Conservation (phyloP, 331 rosid species). For the Rosa hybrid region DNA sequence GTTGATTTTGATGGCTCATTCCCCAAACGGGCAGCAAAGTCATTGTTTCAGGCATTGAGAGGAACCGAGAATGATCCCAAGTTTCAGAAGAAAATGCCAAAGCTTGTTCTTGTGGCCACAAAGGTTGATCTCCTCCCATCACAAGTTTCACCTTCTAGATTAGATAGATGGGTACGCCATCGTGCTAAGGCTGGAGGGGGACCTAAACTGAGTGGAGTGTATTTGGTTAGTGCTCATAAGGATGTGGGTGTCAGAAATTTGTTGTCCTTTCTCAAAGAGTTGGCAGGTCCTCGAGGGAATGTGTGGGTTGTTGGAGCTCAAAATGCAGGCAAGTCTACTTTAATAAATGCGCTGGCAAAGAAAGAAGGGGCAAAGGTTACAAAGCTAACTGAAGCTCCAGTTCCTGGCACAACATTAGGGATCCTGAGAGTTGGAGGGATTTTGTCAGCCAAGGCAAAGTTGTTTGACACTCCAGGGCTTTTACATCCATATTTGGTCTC, state of each 20-base stretch:
- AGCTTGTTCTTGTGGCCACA: constrained; percentile 91
- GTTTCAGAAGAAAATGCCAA: constrained; percentile 59
- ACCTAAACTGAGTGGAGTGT: constrained; percentile 74
- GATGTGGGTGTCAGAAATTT: constrained; percentile 80
- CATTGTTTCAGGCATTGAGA: constrained; percentile 69
- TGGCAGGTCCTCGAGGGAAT: constrained; percentile 94
- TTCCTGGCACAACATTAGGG: constrained; percentile 95
- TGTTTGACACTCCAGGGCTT: constrained; percentile 95
- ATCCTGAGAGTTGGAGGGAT: constrained; percentile 84
- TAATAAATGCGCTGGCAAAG: constrained; percentile 79
- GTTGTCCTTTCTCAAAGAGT: constrained; percentile 67
- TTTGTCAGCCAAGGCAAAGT: constrained; percentile 84
- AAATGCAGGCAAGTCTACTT: constrained; percentile 96
- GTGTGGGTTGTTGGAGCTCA: constrained; percentile 98
- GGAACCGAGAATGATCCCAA: constrained; percentile 47
- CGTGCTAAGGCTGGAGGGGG: constrained; percentile 80
- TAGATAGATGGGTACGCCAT: constrained; percentile 87
- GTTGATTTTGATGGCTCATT: constrained; percentile 95
- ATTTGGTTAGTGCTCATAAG: constrained; percentile 77
- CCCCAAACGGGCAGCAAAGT: constrained; percentile 72
- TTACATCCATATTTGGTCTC: constrained; percentile 78
- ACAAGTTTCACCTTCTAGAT: constrained; percentile 78
- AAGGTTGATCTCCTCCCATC: constrained; percentile 90
- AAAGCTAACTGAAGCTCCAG: constrained; percentile 90
- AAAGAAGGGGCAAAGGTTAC: constrained; percentile 75